These are phyloP conservation scores for Boletellus ananiceps DNA, from an alignment of 768 basidiomycete species.

Conservation along the genomic window DNA sequence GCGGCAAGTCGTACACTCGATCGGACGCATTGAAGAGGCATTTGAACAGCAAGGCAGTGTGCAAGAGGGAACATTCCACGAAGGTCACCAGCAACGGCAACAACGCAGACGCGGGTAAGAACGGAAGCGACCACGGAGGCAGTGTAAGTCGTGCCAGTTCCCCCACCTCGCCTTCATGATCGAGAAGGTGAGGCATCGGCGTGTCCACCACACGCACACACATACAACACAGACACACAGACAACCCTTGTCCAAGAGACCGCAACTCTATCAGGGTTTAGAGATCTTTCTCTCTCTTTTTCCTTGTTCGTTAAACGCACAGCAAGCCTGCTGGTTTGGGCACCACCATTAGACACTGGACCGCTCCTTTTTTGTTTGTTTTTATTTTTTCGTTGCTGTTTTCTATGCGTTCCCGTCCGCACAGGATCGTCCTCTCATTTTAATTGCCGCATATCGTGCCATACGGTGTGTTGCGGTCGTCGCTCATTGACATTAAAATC, in stretches of 20 bases:
- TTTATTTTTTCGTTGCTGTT: background rate
- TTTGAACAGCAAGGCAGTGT: slow-evolving; percentile 25
- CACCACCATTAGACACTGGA: too few species aligned
- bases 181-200: slow-evolving; percentile 18
- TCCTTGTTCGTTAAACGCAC: background rate
- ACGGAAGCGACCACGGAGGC: slow-evolving; percentile 19
- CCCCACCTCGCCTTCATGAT: slow-evolving; percentile 2
- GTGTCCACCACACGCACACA: slow-evolving; percentile 5
- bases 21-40: slow-evolving; percentile 32
- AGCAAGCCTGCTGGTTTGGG: background rate
- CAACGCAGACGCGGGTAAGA: slow-evolving; percentile 4
- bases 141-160: slow-evolving; percentile 1
- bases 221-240: background rate
- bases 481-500: background rate
- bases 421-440: background rate
- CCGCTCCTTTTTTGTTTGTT: background rate
- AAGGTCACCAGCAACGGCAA: slow-evolving; percentile 6
- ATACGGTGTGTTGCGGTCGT: background rate
- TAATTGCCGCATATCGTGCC: background rate
- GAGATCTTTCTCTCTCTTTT: background rate
- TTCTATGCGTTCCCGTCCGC: background rate
- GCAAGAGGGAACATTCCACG: slow-evolving; percentile 22
- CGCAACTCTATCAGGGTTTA: too few species aligned
- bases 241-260: background rate
- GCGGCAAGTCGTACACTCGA: slow-evolving; percentile 28